Percentiles rank a stretch among this genome's conserved stretches.
These are phyloP conservation scores for Hypericum perforatum DNA, from an alignment of 345 rosid genomes.

Conservation along the genomic window DNA sequence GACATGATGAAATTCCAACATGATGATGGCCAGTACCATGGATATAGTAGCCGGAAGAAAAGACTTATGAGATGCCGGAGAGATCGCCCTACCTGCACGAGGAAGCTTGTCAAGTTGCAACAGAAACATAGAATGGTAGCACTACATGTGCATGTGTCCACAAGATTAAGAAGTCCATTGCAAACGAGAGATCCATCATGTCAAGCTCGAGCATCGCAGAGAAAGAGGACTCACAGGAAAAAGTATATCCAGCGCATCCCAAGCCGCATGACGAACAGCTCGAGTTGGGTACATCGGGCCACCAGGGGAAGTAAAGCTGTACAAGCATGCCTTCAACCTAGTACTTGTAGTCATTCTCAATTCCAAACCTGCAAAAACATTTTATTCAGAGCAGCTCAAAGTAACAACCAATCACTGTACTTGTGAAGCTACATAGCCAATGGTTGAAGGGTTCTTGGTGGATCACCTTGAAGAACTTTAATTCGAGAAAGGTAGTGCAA, in stretches of 20 bases:
- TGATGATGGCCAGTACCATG: slow-evolving; percentile 99
- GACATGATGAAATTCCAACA: slow-evolving; percentile 83
- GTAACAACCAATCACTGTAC: too few relatives aligned
- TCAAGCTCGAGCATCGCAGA: not conserved
- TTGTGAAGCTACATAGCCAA: too few relatives aligned
- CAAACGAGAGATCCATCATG: not conserved
- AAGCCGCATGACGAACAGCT: slow-evolving; percentile 96
- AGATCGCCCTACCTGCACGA: slow-evolving; percentile 76
- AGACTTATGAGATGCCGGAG: slow-evolving; percentile 91
- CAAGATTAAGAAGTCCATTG: too few relatives aligned
- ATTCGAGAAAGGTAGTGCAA: slow-evolving; percentile 77
- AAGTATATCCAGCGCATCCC: slow-evolving; percentile 89
- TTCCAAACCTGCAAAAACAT: slow-evolving; percentile 58
- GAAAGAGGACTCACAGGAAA: slow-evolving; percentile 58
- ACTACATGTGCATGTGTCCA: too few relatives aligned
- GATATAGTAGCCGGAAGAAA: slow-evolving; percentile 85
- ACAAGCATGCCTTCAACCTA: slow-evolving; percentile 80
- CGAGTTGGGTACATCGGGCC: slow-evolving; percentile 99
- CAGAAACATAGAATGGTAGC: too few relatives aligned
- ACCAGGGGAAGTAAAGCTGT: slow-evolving; percentile 94
- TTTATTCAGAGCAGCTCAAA: too few relatives aligned
- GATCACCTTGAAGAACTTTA: slow-evolving; percentile 71
- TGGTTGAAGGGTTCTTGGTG: not conserved
- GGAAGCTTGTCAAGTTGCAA: not conserved
- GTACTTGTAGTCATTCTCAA: slow-evolving; percentile 95